Percentiles rank a stretch among this genome's conserved stretches.
These are phyloP conservation scores for Anaeromyces robustus DNA, from an alignment of 192 early-diverging fungal genomes.

Conservation along the genomic window DNA sequence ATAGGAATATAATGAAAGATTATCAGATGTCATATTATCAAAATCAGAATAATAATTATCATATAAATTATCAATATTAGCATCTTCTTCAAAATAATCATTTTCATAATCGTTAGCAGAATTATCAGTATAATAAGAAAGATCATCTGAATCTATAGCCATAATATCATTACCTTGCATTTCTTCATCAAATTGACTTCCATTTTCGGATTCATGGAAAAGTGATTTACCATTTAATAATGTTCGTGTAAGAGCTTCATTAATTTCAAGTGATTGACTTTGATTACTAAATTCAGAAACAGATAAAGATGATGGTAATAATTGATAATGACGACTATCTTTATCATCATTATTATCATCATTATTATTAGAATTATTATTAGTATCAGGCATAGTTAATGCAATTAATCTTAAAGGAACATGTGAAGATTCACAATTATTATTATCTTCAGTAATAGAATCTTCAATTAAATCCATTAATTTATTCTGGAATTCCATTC, in stretches of 20 bases:
- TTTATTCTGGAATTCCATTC: not conserved
- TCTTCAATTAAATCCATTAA: not conserved
- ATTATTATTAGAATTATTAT: too few species aligned
- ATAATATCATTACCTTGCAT: not conserved
- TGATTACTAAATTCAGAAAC: not conserved
- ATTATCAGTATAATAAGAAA: not conserved
- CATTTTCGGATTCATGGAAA: too few species aligned
- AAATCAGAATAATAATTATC: not conserved
- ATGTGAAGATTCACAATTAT: not conserved
- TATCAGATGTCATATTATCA: not conserved
- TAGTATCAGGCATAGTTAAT: not conserved
- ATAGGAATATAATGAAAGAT: not conserved
- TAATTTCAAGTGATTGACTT: not conserved
- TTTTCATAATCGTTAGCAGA: not conserved
- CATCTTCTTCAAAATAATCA: not conserved
- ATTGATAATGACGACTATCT: not conserved
- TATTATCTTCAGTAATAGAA: not conserved
- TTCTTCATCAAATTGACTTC: not conserved
- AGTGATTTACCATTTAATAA: too few species aligned
- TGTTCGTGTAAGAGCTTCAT: too few species aligned
- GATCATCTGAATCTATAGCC: not conserved
- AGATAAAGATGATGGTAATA: too few species aligned
- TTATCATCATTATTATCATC: too few species aligned
- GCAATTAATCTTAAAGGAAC: not conserved
- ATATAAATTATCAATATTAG: not conserved